Conservation (phyloP, 2,329 filamentous ascomycete species). For the Hymenoscyphus scutula region DNA sequence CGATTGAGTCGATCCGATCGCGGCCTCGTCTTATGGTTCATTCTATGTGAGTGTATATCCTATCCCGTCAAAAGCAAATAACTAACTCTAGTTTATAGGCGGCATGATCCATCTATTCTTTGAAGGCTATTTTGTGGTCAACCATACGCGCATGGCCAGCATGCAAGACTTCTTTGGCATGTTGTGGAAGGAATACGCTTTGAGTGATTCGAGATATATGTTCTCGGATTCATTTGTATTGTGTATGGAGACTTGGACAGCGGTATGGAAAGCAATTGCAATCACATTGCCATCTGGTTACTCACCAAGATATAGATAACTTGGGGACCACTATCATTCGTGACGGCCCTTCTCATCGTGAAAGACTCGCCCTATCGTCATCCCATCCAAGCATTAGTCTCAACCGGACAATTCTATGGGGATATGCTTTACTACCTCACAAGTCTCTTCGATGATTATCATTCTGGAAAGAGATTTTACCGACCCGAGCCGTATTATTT, state of each 20-base stretch:
- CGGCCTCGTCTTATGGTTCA: constrained; percentile 33
- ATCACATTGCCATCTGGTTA: not conserved
- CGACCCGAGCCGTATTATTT: constrained; percentile 60
- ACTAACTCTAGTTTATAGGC: constrained; percentile 43
- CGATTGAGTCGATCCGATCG: constrained; percentile 25
- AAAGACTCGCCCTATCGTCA: constrained; percentile 44
- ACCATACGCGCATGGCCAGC: constrained; percentile 43
- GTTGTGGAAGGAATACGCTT: constrained; percentile 57
- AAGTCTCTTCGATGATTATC: constrained; percentile 47
- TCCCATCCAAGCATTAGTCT: constrained; percentile 42
- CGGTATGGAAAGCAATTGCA: constrained; percentile 31
- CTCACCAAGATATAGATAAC: constrained; percentile 40
- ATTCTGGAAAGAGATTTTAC: constrained; percentile 49
- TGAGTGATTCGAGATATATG: constrained; percentile 56
- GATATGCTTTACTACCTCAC: constrained; percentile 61
- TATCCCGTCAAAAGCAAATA: constrained; percentile 50
- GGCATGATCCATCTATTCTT: constrained; percentile 36
- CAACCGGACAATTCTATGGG: constrained; percentile 41
- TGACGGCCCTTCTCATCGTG: constrained; percentile 48
- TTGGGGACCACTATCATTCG: constrained; percentile 59
- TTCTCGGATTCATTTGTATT: constrained; percentile 51
- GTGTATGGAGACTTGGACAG: constrained; percentile 54
- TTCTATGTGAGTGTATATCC: constrained; percentile 28
- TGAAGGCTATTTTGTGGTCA: constrained; percentile 47
- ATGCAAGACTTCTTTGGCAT: constrained; percentile 48